Conservation (phyloP, 2,329 filamentous ascomycete genomes). For the Leptographium wingfieldii region DNA sequence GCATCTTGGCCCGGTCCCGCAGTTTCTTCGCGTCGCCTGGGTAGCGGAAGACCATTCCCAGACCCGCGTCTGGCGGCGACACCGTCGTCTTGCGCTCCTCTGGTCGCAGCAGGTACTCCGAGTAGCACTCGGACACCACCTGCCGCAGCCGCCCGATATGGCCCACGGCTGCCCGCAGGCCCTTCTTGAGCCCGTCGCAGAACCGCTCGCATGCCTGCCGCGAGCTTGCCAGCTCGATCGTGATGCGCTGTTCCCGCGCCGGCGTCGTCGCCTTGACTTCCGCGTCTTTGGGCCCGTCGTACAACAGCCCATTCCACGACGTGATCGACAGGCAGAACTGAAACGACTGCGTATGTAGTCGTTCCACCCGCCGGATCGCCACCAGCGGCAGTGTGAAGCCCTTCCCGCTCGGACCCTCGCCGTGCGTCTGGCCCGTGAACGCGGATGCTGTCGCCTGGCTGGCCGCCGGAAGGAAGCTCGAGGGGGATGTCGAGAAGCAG, state of each 20-base stretch:
- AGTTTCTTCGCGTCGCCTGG: conserved; percentile 91
- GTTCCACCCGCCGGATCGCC: conserved; percentile 81
- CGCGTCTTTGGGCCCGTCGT: conserved; percentile 38
- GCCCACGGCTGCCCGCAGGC: conserved; percentile 73
- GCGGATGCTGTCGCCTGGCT: conserved; percentile 67
- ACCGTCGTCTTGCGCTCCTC: conserved; percentile 50
- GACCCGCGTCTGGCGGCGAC: conserved; percentile 74
- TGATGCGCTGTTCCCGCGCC: conserved; percentile 66
- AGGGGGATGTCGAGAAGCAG: conserved; percentile 89
- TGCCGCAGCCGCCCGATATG: conserved; percentile 75
- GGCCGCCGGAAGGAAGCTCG: conserved; percentile 71
- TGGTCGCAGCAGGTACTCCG: conserved; percentile 62
- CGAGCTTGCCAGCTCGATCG: conserved; percentile 79
- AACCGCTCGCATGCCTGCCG: conserved; percentile 86
- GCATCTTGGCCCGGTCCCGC: conserved; percentile 91
- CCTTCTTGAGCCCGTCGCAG: conserved; percentile 89
- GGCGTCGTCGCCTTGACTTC: conserved; percentile 28
- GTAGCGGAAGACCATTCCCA: conserved; percentile 87
- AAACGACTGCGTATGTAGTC: conserved; percentile 84
- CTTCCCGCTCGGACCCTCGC: conserved; percentile 84
- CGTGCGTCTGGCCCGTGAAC: conserved; percentile 87
- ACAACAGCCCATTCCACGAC: conserved; percentile 72
- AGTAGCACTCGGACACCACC: conserved; percentile 78
- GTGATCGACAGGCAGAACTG: conserved; percentile 89
- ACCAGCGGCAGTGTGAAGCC: conserved; percentile 91